Evolutionary conservation across 2,329 filamentous ascomycete genomes (phyloP).

Genomic region (Pseudogymnoascus sp.): DNA sequence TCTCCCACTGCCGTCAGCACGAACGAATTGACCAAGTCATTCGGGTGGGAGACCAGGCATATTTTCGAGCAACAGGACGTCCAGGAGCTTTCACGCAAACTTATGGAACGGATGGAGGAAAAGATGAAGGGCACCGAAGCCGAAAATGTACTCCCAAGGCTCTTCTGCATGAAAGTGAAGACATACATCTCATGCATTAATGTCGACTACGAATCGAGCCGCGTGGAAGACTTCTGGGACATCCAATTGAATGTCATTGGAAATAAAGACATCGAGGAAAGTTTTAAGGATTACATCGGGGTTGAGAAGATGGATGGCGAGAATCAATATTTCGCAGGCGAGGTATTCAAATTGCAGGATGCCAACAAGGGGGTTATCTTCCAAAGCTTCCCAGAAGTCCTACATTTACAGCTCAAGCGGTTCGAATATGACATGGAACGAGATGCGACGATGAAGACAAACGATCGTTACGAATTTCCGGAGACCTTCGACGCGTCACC

Average conservation of each 20-base stretch:
- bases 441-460: conserved; percentile 98
- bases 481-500: conserved; percentile 76
- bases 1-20: conserved; percentile 77
- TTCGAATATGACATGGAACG: conserved; percentile 97
- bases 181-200: conserved; percentile 99
- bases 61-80: conserved; percentile 99
- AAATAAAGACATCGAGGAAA: conserved; percentile 86
- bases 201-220: conserved; percentile 92
- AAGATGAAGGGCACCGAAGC: conserved; percentile 96
- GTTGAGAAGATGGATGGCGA: conserved; percentile 96
- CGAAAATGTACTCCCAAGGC: conserved; percentile 76
- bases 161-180: conserved; percentile 97
- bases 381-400: conserved; percentile 83
- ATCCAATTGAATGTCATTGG: conserved; percentile 94
- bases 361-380: conserved; percentile 98
- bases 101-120: conserved; percentile 95
- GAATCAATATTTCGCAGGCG: conserved; percentile 92
- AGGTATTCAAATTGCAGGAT: conserved; percentile 86
- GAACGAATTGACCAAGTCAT: conserved; percentile 88
- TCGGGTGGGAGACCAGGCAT: conserved; percentile 95
- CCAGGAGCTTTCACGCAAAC: conserved; percentile 87
- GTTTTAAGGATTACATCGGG: conserved; percentile 91
- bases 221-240: conserved; percentile 97
- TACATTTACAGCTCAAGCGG: conserved; percentile 91
- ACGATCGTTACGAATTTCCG: conserved; percentile 84